Evolutionary conservation across 164 flowering plant genomes (phyloP).

Genomic region (Nymphaea colorata): DNA sequence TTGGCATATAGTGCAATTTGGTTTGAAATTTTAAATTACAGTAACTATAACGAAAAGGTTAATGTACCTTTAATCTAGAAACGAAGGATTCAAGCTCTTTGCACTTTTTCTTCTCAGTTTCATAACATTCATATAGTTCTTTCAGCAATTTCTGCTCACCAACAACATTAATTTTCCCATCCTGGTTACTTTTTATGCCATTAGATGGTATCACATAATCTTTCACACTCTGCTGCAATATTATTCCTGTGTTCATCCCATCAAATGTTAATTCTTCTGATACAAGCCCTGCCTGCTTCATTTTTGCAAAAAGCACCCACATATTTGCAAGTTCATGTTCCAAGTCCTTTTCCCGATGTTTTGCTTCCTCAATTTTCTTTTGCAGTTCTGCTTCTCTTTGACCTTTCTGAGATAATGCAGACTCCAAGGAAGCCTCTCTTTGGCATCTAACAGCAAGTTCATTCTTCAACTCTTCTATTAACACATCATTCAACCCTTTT

Average conservation of each 20-base stretch:
- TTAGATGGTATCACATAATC: conserved; percentile 16
- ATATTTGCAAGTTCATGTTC: conserved; percentile 76
- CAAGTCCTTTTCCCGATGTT: conserved; percentile 42
- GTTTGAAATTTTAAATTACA: too few relatives aligned
- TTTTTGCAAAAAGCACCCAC: conserved; percentile 66
- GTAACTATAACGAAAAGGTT: background rate
- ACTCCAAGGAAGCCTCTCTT: conserved; percentile 47
- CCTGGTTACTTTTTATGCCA: conserved; percentile 12
- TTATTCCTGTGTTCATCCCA: conserved; percentile 6
- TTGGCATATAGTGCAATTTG: too few relatives aligned
- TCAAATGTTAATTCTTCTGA: conserved; percentile 19
- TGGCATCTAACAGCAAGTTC: conserved; percentile 37
- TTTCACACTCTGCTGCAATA: conserved; percentile 4
- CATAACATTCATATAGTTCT: conserved; percentile 24
- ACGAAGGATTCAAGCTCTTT: conserved; percentile 31
- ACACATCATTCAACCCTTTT: conserved; percentile 23
- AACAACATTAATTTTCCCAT: conserved; percentile 8
- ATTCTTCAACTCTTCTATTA: conserved; percentile 38
- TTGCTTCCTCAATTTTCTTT: conserved; percentile 44
- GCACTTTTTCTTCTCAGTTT: conserved; percentile 40
- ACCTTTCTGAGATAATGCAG: conserved; percentile 44
- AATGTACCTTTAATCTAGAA: conserved; percentile 45
- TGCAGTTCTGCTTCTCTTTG: conserved; percentile 36
- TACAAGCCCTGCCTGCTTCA: conserved; percentile 28
- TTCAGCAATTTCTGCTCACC: conserved; percentile 18